Conservation (phyloP, 2,329 filamentous ascomycete genomes). For the Clonostachys solani region DNA sequence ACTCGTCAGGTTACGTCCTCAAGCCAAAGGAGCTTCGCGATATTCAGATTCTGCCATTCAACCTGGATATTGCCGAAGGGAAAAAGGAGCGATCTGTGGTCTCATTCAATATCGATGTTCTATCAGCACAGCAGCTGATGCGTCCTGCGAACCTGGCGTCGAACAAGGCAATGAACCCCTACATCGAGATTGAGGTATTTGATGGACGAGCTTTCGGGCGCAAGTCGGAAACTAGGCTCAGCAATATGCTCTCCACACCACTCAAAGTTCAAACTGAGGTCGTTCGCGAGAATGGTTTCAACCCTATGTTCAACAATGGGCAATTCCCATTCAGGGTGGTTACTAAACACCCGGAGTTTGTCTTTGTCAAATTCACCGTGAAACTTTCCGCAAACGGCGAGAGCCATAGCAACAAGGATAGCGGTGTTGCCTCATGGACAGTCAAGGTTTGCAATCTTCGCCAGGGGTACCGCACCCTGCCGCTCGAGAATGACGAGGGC, state of each 20-base stretch:
- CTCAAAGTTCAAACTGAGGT: slow-evolving; percentile 77
- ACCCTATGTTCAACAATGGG: slow-evolving; percentile 75
- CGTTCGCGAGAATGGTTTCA: slow-evolving; percentile 86
- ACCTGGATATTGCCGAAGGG: slow-evolving; percentile 44
- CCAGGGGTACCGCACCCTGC: slow-evolving; percentile 88
- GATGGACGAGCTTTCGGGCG: slow-evolving; percentile 70
- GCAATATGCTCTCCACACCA: slow-evolving; percentile 31
- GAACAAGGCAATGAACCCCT: slow-evolving; percentile 79
- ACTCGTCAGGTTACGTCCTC: slow-evolving; percentile 86
- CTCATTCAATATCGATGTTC: slow-evolving; percentile 79
- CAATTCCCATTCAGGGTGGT: slow-evolving; percentile 76
- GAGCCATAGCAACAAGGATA: slow-evolving; percentile 53
- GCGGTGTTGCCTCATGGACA: slow-evolving; percentile 80
- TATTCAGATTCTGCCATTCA: slow-evolving; percentile 53
- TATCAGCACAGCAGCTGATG: slow-evolving; percentile 93
- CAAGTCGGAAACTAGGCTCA: slow-evolving; percentile 38
- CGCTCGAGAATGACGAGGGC: slow-evolving; percentile 81
- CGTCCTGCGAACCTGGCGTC: slow-evolving; percentile 69
- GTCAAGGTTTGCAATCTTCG: slow-evolving; percentile 87
- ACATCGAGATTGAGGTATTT: slow-evolving; percentile 92
- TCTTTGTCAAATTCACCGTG: slow-evolving; percentile 91
- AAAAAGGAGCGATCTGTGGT: slow-evolving; percentile 80
- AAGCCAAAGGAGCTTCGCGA: slow-evolving; percentile 85
- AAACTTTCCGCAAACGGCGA: slow-evolving; percentile 79
- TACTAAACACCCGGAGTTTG: slow-evolving; percentile 90